phyloP scores from a whole-genome alignment of 495 filamentous ascomycete species.

The Penicillium dipodomyicola region DNA sequence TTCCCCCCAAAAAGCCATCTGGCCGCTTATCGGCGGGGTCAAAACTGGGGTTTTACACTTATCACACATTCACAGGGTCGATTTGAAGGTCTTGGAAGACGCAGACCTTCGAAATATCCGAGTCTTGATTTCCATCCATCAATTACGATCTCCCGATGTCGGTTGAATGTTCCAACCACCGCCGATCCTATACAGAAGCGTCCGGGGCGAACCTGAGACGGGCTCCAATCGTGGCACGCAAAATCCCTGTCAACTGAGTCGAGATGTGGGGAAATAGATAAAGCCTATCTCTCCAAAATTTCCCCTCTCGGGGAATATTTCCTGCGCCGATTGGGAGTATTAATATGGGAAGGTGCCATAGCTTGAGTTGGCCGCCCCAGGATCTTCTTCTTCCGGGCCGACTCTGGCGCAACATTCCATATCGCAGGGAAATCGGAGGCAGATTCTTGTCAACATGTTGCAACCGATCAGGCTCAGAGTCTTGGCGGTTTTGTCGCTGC shows the following conservation, averaged over 20 bases:
- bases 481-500: slow-evolving; percentile 20
- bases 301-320: slow-evolving; percentile 4
- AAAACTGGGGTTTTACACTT: not conserved
- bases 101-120: no score
- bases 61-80: no score
- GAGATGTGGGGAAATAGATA: slow-evolving; percentile 43
- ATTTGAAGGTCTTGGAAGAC: no score
- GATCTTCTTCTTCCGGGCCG: not conserved
- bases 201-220: not conserved
- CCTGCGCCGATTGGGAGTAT: not conserved
- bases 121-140: not conserved
- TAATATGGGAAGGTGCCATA: not conserved
- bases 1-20: no score
- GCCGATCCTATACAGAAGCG: slow-evolving; percentile 1
- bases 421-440: slow-evolving; percentile 4
- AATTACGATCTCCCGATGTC: not conserved
- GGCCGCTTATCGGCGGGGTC: not conserved
- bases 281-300: slow-evolving; percentile 2
- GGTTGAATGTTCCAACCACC: not conserved
- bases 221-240: slow-evolving; percentile 1
- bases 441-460: slow-evolving; percentile 11
- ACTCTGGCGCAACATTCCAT: not conserved
- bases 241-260: slow-evolving; percentile 11
- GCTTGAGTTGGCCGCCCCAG: slow-evolving; percentile 5
- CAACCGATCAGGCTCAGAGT: slow-evolving; percentile 20